phyloP scores from a whole-genome alignment of 352 stramenopile species.

The Pythium aristosporum region DNA sequence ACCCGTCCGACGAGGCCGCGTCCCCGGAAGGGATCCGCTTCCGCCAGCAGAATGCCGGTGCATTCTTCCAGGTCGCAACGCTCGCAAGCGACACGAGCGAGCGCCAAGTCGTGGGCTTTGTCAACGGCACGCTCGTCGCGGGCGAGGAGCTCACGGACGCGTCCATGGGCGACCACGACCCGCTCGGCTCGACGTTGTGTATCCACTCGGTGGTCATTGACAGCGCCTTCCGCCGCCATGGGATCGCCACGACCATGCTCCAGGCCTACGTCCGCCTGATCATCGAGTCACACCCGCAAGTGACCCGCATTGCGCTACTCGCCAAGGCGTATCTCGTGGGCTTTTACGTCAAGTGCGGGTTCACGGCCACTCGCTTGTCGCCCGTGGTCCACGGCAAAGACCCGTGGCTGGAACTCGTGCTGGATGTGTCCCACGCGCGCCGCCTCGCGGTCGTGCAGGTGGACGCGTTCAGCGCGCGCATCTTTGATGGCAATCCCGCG shows the following conservation, averaged over 20 bases:
- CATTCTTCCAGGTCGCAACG: slow-evolving; percentile 62
- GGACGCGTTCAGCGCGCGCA: slow-evolving; percentile 62
- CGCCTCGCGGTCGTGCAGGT: slow-evolving; percentile 45
- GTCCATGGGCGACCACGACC: slow-evolving; percentile 78
- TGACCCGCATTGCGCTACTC: slow-evolving; percentile 79
- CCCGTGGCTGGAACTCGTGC: slow-evolving; percentile 76
- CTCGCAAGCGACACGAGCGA: slow-evolving; percentile 6
- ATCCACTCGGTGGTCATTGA: slow-evolving; percentile 87
- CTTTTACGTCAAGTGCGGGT: slow-evolving; percentile 87
- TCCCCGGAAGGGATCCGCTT: slow-evolving; percentile 78
- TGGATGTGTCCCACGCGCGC: slow-evolving; percentile 45
- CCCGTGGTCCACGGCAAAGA: slow-evolving; percentile 82
- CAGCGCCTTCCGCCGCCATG: slow-evolving; percentile 58
- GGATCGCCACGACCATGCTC: slow-evolving; percentile 80
- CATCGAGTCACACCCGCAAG: slow-evolving; percentile 35
- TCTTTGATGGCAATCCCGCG: slow-evolving; percentile 90
- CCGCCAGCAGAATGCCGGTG: slow-evolving; percentile 75
- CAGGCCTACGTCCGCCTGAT: slow-evolving; percentile 71
- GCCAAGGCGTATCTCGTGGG: slow-evolving; percentile 78
- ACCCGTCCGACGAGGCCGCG: slow-evolving; percentile 86
- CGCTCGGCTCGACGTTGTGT: slow-evolving; percentile 67
- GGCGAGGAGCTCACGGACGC: slow-evolving; percentile 60
- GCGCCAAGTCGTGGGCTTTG: slow-evolving; percentile 81
- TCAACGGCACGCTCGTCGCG: slow-evolving; percentile 79
- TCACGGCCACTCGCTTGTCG: slow-evolving; percentile 63